These are phyloP conservation scores for Ceratopteris richardii DNA, from an alignment of 75 land plant genomes.

Conservation along the genomic window DNA sequence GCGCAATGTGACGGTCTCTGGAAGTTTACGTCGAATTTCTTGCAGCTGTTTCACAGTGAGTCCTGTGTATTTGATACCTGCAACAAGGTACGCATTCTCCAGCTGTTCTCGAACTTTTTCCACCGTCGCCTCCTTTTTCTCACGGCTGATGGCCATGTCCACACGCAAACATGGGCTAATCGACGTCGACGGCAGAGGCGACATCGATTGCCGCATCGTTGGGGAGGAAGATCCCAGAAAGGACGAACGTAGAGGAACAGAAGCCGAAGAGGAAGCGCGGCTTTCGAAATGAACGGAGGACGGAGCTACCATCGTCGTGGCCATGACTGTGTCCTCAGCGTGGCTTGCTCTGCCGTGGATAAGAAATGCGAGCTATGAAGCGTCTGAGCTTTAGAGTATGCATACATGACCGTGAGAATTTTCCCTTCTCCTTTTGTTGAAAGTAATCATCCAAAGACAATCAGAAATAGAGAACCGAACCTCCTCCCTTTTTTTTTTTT, in stretches of 20 bases:
- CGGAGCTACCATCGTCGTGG: too few species aligned
- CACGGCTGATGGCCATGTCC: constrained; percentile 53
- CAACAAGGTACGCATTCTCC: constrained; percentile 70
- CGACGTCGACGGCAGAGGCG: not conserved
- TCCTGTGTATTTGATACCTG: constrained; percentile 75
- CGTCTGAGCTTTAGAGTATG: too few species aligned
- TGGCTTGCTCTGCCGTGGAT: too few species aligned
- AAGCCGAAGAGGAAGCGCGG: too few species aligned
- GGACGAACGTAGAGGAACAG: not conserved
- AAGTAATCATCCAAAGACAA: too few species aligned
- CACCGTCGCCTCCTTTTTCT: constrained; percentile 80
- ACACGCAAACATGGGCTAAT: not conserved
- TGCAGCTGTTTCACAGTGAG: constrained; percentile 78
- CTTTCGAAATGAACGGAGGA: too few species aligned
- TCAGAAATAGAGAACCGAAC: too few species aligned
- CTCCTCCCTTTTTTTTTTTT: too few species aligned
- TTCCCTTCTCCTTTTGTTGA: too few species aligned
- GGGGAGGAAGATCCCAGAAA: not conserved
- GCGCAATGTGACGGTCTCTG: constrained; percentile 48
- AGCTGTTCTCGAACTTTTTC: constrained; percentile 60
- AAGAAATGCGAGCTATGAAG: too few species aligned
- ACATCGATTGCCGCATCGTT: not conserved
- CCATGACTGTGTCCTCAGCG: too few species aligned
- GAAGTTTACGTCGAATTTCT: constrained; percentile 51
- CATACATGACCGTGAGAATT: too few species aligned